Base-by-base conservation (phyloP, 2,329 filamentous ascomycete genomes). In the Cladorrhinum sp. region DNA sequence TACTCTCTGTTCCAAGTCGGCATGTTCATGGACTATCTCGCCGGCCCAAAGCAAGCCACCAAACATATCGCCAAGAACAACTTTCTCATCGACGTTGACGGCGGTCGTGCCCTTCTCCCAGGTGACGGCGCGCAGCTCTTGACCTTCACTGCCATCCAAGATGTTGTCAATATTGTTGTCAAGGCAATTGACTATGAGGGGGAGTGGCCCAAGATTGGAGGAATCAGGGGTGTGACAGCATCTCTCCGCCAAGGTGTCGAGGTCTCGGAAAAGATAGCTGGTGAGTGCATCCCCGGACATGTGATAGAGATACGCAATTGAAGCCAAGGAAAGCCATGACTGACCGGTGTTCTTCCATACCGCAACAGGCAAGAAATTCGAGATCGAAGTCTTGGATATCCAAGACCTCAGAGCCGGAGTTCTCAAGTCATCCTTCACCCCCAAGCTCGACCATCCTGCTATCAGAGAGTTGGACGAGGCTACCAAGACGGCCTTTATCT, bases 1-100 rank as follows among this genome's bases (percentile, higher is more conserved):
- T 82, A 82, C 67, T 76, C 70, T 24, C 71, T 81, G 1, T 83
- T 83, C 70, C 79, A 81, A 57, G 76, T 78, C 1, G 78, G 78
- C 3, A 62, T 77, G 18, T 81, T 81, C 67, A 64, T 78, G 36
- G 74, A 82, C 66, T 83, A 82, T 71, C 72, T 83, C 12, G 77
- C 75, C 16, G 71, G 73, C 57, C 79, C 80, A 0, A 65, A 78
- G 58, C 68, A 75, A 13, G 74, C 76, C 0, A 63, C 73, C 5
- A 76, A 75, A 18, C 68, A 77, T 13, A 66, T 81, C n/a, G 3
- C 56, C 76, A 13, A 64, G 73, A 9, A 71, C 70, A 25, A 56
- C 24, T 56, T 56, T 13, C 53, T 56, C 1, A 64, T 63, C 1
- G 67, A 76, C 55, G 73, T 78, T 63, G 74, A 77, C n/a, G 57